Base-by-base conservation (phyloP, 768 basidiomycete species). In the Leccinum ochraceum region DNA sequence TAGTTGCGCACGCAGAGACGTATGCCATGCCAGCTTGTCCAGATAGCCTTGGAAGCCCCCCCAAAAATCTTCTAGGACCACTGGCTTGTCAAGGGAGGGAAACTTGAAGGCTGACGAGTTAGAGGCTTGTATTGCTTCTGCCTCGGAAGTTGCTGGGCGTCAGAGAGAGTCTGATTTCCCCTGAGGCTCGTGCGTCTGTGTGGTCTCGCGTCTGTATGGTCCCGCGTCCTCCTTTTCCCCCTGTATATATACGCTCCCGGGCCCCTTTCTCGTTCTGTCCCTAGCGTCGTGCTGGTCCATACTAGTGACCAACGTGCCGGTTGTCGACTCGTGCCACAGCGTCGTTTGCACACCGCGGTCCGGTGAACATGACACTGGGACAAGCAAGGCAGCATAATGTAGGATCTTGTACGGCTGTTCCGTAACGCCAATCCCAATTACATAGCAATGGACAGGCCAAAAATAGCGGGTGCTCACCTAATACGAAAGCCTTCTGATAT, bases 331-430 rank as follows among this genome's bases (percentile, higher is more conserved):
- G 22, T 22, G 22, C 22, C 22, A 22, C 22, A 2, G 22, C 22
- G 22, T 22, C 22, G 22, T 22, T 22, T 22, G 22, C 22, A 2
- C 22, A 28, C 28, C 8, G 8, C 8, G 28, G 28, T 28, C 28
- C 28, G 28, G 28, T 28, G 28, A 28, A 28, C 28, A 28, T 28
- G 7, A 8, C 81, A 66, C 28, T 86, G 82, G 46, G 97, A 78
- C 42, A 86, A 97, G 80, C 17, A 97, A 76, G 11, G 91, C 85
- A 13, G 92, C 92, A 75, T 94, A 95, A 28, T 28, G 70, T 87
- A 90, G 0, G 37, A 92, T 90, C 79, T 98, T 98, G 80, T 86
- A 95, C 0, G 95, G 95, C 67, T 97, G 90, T 75, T 98, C 93
- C 1, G 89, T 93, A 55, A 93, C 86, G 55, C 92, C 94, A 69